phyloP scores from a whole-genome alignment of 73 alveolate genomes.

The Blepharisma japonicum region DNA sequence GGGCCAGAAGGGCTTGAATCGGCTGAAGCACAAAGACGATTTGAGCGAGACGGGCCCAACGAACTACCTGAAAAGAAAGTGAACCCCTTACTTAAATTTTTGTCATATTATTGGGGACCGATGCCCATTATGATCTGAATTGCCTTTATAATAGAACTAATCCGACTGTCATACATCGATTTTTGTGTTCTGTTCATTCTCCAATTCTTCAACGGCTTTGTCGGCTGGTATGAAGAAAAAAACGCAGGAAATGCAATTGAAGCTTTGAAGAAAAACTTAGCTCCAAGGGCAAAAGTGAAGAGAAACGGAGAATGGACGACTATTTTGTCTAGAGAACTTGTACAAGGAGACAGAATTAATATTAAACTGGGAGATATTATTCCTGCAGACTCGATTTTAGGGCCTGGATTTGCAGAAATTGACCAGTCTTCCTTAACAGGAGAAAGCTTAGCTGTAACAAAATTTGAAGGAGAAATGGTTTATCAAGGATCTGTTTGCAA shows the following conservation, averaged over 20 bases:
- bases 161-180: conserved; percentile 18
- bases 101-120: conserved; percentile 32
- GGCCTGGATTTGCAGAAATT: conserved; percentile 34
- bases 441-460: conserved; percentile 26
- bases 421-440: conserved; percentile 32
- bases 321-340: conserved; percentile 38
- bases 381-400: conserved; percentile 48
- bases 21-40: conserved; percentile 10
- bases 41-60: conserved; percentile 24
- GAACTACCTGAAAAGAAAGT: neutral
- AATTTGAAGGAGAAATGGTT: conserved; percentile 19
- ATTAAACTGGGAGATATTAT: conserved; percentile 41
- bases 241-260: conserved; percentile 19
- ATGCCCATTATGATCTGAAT: conserved; percentile 29
- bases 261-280: neutral
- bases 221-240: conserved; percentile 27
- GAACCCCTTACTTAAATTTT: neutral
- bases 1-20: conserved; percentile 1
- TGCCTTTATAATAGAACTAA: conserved; percentile 11
- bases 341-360: conserved; percentile 45
- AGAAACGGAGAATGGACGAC: conserved; percentile 22
- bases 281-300: conserved; percentile 20
- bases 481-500: conserved; percentile 26
- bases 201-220: conserved; percentile 8
- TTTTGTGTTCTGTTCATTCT: neutral